phyloP scores from a whole-genome alignment of 2,329 filamentous ascomycete species.

The Colletotrichum sp. region DNA sequence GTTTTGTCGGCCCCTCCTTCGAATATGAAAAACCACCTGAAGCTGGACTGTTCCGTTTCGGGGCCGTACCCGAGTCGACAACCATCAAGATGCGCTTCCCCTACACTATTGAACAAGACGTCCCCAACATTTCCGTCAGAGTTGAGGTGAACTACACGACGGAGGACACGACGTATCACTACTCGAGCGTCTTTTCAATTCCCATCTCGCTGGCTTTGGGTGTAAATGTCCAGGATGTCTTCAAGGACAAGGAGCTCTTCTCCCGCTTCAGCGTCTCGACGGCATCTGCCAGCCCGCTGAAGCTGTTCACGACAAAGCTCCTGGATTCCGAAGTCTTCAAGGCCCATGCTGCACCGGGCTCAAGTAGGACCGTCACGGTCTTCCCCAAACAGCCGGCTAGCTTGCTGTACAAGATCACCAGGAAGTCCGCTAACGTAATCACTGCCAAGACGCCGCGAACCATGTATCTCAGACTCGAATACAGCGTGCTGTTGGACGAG shows the following conservation, averaged over 20 bases:
- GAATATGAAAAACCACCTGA: slow-evolving; percentile 56
- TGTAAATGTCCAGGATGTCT: slow-evolving; percentile 96
- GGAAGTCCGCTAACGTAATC: slow-evolving; percentile 45
- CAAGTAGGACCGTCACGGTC: slow-evolving; percentile 63
- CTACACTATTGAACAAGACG: slow-evolving; percentile 82
- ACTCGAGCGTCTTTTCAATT: slow-evolving; percentile 66
- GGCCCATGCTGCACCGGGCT: slow-evolving; percentile 62
- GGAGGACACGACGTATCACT: slow-evolving; percentile 67
- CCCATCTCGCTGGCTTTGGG: slow-evolving; percentile 82
- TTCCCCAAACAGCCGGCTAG: slow-evolving; percentile 84
- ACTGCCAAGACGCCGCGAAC: slow-evolving; percentile 44
- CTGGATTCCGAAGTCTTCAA: slow-evolving; percentile 73
- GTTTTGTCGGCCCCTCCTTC: slow-evolving; percentile 46
- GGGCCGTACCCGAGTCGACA: slow-evolving; percentile 47
- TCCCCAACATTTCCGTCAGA: slow-evolving; percentile 72
- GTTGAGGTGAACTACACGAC: slow-evolving; percentile 81
- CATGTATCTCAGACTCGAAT: slow-evolving; percentile 75
- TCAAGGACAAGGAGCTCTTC: slow-evolving; percentile 82
- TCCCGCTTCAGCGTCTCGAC: slow-evolving; percentile 92
- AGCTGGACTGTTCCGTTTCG: slow-evolving; percentile 58
- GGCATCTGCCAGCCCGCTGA: slow-evolving; percentile 75
- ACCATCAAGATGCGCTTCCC: slow-evolving; percentile 70
- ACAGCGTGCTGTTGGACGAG: slow-evolving; percentile 79
- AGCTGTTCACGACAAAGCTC: slow-evolving; percentile 74
- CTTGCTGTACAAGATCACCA: slow-evolving; percentile 78